Evolutionary conservation across 106 monocot species (phyloP), one percentile per base, ranked within the genome.

Genomic region (Ottelia alismoides): DNA sequence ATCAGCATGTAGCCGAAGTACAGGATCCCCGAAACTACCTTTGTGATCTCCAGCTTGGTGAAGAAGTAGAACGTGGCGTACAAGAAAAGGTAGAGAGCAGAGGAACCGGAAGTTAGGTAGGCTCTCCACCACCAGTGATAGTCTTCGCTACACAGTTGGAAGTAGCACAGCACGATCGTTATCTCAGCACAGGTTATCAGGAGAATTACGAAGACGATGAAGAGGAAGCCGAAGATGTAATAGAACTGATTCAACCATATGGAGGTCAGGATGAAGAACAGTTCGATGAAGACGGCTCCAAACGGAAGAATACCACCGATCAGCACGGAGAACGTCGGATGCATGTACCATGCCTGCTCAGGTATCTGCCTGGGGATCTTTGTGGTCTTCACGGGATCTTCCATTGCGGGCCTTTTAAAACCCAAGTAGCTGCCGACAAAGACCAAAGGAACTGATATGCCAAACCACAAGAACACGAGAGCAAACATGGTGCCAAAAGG

Each of bases 111-210:
- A 9, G 77, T 77, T 53, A 77, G 50, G 51, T 78, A 72, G 12
- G 78, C 72, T 49, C 72, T 72, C 78, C 72, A 78, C 78, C 78
- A 78, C 78, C 78, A 78, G 26, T 69, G 49, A 9, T 78, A 78
- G 25, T 78, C 78, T 58, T 78, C 72, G 30, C 72, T 78, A 27
- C 77, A 72, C 53, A 77, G 28, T 57, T 77, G 77, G 72, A 77
- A 77, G 67, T 77, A 77, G 64, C 77, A 77, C 4, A 77, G 72
- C 52, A 77, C 72, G 11, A 77, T 77, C 6, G 77, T 77, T 28
- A 77, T 78, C 64, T 78, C 78, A 0, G 78, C 78, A 19, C 68
- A 78, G 16, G 78, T 78, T 47, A 78, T 56, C 22, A 78, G 14
- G 43, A 78, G 69, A 49, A 78, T 78, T 25, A 78, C 29, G 40